Conservation (phyloP, 2,329 filamentous ascomycete genomes). For the Sarocladiaceae sp. region DNA sequence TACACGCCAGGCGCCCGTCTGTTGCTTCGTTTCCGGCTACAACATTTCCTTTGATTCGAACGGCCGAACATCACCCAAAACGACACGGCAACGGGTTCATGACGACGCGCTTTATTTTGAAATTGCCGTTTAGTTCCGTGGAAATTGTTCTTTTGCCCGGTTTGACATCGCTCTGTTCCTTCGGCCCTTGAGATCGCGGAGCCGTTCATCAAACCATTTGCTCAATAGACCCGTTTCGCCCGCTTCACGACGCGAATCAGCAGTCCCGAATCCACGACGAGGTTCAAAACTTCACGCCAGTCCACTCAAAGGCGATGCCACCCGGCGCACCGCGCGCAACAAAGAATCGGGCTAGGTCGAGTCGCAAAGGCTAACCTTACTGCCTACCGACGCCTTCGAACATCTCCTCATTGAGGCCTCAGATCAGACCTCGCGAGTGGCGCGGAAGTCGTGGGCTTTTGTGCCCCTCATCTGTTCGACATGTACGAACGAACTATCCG, state of each 20-base stretch:
- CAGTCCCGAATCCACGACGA: too few relatives aligned
- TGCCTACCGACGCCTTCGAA: constrained; percentile 1
- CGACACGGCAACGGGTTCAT: too few relatives aligned
- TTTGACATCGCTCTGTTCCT: too few relatives aligned
- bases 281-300: too few relatives aligned
- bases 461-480: constrained; percentile 3
- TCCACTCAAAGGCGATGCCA: constrained; percentile 1
- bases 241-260: too few relatives aligned
- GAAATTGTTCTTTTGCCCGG: too few relatives aligned
- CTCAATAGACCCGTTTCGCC: too few relatives aligned
- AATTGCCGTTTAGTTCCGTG: too few relatives aligned
- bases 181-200: too few relatives aligned
- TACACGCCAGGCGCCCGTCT: background rate
- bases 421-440: constrained; percentile 1
- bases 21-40: background rate
- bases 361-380: constrained; percentile 1
- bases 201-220: too few relatives aligned
- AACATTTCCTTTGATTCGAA: background rate
- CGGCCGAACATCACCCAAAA: too few relatives aligned
- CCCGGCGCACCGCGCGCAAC: background rate
- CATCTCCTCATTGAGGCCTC: background rate
- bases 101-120: too few relatives aligned
- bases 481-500: constrained; percentile 41
- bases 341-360: background rate
- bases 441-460: background rate